A percentile compares a stretch with the other conserved stretches of the same genome.
Conservation (phyloP, 768 basidiomycete species). For the Lactifluus rugatus region DNA sequence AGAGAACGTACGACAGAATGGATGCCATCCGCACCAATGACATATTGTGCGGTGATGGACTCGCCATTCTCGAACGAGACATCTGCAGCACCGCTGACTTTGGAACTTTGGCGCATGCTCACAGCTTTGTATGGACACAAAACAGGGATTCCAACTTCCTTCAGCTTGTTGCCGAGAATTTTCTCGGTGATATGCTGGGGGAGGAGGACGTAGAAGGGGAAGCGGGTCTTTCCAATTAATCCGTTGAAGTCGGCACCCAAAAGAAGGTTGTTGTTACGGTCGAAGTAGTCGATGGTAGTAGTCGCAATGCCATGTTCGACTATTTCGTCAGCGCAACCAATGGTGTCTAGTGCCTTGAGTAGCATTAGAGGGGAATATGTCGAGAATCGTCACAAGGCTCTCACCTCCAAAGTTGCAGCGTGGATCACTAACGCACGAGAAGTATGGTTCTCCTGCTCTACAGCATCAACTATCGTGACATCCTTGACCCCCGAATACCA, state of each 20-base stretch:
- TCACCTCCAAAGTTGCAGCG: constrained; percentile 44
- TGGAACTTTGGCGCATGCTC: constrained; percentile 27
- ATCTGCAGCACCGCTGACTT: constrained; percentile 27
- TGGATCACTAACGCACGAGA: constrained; percentile 42
- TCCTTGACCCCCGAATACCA: constrained; percentile 33
- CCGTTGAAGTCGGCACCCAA: constrained; percentile 26
- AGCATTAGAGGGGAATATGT: constrained; percentile 28
- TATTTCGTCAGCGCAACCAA: constrained; percentile 34
- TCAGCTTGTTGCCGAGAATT: constrained; percentile 29
- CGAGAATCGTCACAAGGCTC: neutral
- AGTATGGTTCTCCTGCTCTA: constrained; percentile 25
- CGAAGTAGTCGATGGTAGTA: constrained; percentile 23
- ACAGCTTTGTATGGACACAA: constrained; percentile 33
- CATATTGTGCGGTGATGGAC: constrained; percentile 35
- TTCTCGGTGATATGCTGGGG: constrained; percentile 39
- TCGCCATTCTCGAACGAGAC: constrained; percentile 41
- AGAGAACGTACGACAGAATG: constrained; percentile 32
- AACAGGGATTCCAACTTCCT: constrained; percentile 27
- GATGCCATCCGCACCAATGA: constrained; percentile 44
- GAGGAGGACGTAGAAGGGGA: constrained; percentile 34
- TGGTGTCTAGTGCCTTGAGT: constrained; percentile 35
- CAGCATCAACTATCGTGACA: constrained; percentile 36
- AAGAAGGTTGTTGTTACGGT: constrained; percentile 25
- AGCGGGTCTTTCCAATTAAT: constrained; percentile 34
- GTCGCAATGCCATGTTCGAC: constrained; percentile 30